These are phyloP conservation scores for Ophiosphaerella herpotricha DNA, from an alignment of 2,329 filamentous ascomycete genomes.

Conservation along the genomic window DNA sequence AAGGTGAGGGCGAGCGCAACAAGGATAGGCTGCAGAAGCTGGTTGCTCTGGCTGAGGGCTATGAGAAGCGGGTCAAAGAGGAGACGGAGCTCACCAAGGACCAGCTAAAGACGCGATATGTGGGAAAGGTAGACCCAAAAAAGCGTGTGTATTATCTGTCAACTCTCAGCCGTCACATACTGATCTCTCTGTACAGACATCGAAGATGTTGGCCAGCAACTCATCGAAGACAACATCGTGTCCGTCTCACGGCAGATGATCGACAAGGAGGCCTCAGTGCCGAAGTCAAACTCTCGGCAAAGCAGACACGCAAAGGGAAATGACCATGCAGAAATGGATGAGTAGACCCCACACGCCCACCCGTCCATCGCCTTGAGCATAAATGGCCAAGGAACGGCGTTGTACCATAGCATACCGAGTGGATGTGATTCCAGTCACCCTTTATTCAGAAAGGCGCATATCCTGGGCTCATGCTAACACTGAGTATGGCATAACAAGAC, in stretches of 20 bases:
- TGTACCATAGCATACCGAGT: neutral
- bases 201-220: slow-evolving; percentile 91
- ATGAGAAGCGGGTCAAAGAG: slow-evolving; percentile 98
- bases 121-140: slow-evolving; percentile 98
- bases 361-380: slow-evolving; percentile 8
- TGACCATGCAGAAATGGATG: slow-evolving; percentile 44
- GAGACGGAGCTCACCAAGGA: slow-evolving; percentile 97
- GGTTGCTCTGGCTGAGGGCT: slow-evolving; percentile 88
- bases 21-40: slow-evolving; percentile 85
- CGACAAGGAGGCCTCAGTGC: slow-evolving; percentile 95
- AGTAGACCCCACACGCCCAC: slow-evolving; percentile 21
- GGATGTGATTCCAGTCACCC: too few species aligned
- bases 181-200: slow-evolving; percentile 61
- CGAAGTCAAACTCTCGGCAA: slow-evolving; percentile 51
- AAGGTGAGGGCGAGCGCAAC: slow-evolving; percentile 79
- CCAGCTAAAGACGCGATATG: slow-evolving; percentile 97
- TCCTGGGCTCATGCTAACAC: slow-evolving; percentile 13
- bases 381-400: neutral
- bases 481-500: slow-evolving; percentile 17
- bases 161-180: neutral
- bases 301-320: slow-evolving; percentile 33
- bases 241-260: slow-evolving; percentile 99
- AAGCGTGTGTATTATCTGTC: slow-evolving; percentile 65
- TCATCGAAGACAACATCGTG: slow-evolving; percentile 99
- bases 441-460: neutral